Evolutionary conservation across 768 basidiomycete genomes (phyloP), one percentile per base, ranked within the genome.

Genomic region (Mrakia blollopis): DNA sequence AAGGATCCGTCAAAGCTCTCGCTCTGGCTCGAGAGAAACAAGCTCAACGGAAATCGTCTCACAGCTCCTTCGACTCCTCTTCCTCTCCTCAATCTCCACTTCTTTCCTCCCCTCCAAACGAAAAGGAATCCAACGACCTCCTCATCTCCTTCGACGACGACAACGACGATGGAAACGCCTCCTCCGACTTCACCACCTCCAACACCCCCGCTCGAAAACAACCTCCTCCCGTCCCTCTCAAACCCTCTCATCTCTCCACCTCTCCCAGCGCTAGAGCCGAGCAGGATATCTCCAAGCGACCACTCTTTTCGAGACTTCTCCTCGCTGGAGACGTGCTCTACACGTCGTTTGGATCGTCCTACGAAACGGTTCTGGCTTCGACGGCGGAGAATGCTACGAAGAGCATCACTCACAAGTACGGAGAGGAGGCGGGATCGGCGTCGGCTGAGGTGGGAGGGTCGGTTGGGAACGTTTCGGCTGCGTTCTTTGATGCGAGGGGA

Each of bases 261-360:
- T 44, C 62, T 18, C 62, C 62, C 4, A 63, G 28, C 61, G 30
- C 18, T 3, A 37, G 71, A 65, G 25, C 2, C 60, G 21, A 61
- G 28, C 0, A 18, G 16, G 8, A 37, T 9, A 30, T 32, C 28
- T 32, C 32, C 30, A 74, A 78, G 47, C 21, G 77, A 39, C 72
- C 72, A 14, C 68, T 78, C 23, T 37, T 78, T 3, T 74, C 73
- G 13, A 37, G 77, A 11, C 23, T 78, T 16, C 65, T 78, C 30
- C 67, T 78, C 3, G 77, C 77, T 25, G 77, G 77, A 37, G 73
- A 78, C 30, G 77, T 78, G 18, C 67, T 78, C 37, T 44, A 74
- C 50, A 74, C 77, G 13, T 69, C 54, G n/a, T n/a, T 78, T 32
- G 77, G 74, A 39, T 52, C 67, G n/a, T 54, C 65, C 13, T 37